Evolutionary conservation across 2,329 filamentous ascomycete species (phyloP), one percentile per base, ranked within the genome.

Genomic region (Talaromyces sp.): DNA sequence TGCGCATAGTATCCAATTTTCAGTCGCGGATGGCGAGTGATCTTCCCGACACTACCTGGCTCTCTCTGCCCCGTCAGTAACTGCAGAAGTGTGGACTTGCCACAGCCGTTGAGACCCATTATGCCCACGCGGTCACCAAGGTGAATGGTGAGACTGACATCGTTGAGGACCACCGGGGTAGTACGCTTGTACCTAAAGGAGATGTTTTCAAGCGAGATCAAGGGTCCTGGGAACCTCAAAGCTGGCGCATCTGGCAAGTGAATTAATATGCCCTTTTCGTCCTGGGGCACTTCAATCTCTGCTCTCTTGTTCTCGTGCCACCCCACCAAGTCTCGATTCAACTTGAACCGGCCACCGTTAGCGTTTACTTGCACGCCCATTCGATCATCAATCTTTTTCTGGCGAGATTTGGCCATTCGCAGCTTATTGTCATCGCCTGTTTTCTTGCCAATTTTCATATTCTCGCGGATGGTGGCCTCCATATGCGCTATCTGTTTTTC

Each of bases 1-100:
- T 99, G 95, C 82, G 98, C 97, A 81, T 98, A 98, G 82, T 99
- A 99, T 58, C 95, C 95, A 70, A 99, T 97, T 82, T 95, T 93
- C 72, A 99, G 80, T 76, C 98, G 98, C 67, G 95, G 95, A 76
- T 99, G 95, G 82, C 98, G 98, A 82, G 98, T 92, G 21, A 99
- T 93, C 73, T 87, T 91, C 64, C 95, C 95, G 21, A 78, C 77
- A 63, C 89, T 89, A 17, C 91, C 93, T 66, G 96, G 88, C 21
- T 56, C 41, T 24, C 87, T 86, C 77, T 98, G 95, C 66, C 93
- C 95, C 14, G 95, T 99, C 61, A 99, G 83, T 62, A 99, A 83
- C 82, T 99, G 98, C 80, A 99, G 96, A 64, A 99, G 86, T 0
- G 95, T 99, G 10, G 93, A 97, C 79, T 99, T 99, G 73, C 95